Base-by-base conservation (phyloP, 306 rosid species). In the Castanea crenata region DNA sequence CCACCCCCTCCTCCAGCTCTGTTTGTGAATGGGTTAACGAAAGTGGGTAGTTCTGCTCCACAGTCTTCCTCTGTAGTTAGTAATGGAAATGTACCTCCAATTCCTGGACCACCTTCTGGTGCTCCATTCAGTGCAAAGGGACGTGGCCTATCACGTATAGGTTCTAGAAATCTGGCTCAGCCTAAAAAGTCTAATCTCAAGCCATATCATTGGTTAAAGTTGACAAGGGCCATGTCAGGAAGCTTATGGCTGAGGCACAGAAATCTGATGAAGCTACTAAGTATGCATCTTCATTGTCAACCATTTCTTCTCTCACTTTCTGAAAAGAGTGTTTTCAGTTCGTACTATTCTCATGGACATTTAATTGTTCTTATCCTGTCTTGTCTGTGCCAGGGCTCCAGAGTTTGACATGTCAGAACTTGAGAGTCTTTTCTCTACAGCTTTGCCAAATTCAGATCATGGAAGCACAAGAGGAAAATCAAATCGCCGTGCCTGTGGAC, bases 401-500 rank as follows among this genome's bases (percentile, higher is more conserved):
- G 99, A 96, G 86, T 90, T 96, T 85, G 99, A 96, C 87, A 93
- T 91, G 96, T 84, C 93, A 78, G 99, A 96, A 85, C 96, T 96
- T 69, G 98, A 96, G 88, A 90, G 82, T 80, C 96, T 91, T 85
- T 96, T 96, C 86, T 91, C 98, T 71, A 88, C 96, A 19, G 80
- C 80, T 77, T 69, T 88, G 56, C 96, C 99, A 86, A 89, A 76
- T 87, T 68, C 93, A 51, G 86, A 80, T 57, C 52, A 34, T 58
- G 90, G 83, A 71, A 77, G 81, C 58, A 57, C 81, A 54, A 92
- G 88, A 74, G 89, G 91, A 70, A 89, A 85, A 81, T 80, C 85
- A 61, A 86, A 82, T 67, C 91, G 87, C 15, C 87, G 78, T 71
- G 54, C 86, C 82, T 77, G 90, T 2, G 87, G 89, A 34, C 81